Evolutionary conservation across 176 grass and related monocot species (phyloP).

Genomic region (Bonia amplexicaulis): DNA sequence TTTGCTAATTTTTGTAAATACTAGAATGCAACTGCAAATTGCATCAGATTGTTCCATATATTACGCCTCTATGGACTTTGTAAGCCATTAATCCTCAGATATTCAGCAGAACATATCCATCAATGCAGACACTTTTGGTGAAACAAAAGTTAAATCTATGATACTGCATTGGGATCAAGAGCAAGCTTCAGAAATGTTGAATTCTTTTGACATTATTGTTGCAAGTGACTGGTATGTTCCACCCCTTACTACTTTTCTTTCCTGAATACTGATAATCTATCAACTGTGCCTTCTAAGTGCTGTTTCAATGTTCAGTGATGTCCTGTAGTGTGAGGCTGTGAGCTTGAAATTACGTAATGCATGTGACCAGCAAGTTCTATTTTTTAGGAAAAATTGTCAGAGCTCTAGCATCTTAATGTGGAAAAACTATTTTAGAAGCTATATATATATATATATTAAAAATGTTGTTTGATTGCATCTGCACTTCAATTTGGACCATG

Average conservation of each 20-base stretch:
- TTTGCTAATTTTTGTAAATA: neutral
- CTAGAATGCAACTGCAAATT: neutral
- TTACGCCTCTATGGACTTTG: slow-evolving; percentile 11
- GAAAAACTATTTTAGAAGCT: neutral
- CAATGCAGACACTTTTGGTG: slow-evolving; percentile 61
- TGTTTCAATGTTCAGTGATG: neutral
- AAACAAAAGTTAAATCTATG: slow-evolving; percentile 66
- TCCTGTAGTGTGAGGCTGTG: neutral
- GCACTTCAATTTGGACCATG: neutral
- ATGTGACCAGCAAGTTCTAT: neutral
- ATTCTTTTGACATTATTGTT: slow-evolving; percentile 81
- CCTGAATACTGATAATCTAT: neutral
- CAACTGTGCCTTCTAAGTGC: neutral
- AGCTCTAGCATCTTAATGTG: neutral
- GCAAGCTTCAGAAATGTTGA: slow-evolving; percentile 44
- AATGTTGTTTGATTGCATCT: neutral
- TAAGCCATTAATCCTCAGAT: slow-evolving; percentile 76
- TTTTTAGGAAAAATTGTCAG: neutral
- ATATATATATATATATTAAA: neutral
- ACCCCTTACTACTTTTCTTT: slow-evolving; percentile 18
- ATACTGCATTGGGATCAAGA: slow-evolving; percentile 75
- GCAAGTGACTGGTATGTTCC: slow-evolving; percentile 89
- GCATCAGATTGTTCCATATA: neutral
- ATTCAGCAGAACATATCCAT: slow-evolving; percentile 69
- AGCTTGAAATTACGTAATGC: neutral